These are phyloP conservation scores for Nymphaea thermarum DNA, from an alignment of 164 flowering plant species.

Conservation along the genomic window DNA sequence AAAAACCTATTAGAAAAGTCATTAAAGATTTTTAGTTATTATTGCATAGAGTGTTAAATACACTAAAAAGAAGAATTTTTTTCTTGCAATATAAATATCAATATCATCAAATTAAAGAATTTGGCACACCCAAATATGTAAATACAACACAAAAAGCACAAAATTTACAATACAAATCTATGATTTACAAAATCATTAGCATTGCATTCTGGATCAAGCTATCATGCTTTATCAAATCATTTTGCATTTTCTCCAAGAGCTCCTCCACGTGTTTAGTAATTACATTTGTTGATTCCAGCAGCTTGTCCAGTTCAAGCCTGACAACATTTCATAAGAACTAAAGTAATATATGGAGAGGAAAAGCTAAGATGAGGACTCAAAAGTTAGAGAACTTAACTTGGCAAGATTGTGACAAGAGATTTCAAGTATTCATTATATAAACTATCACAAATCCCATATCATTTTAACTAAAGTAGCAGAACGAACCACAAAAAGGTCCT, in stretches of 20 bases:
- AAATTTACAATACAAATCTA: no score
- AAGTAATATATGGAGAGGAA: neutral
- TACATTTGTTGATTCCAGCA: slow-evolving; percentile 74
- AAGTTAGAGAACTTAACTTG: no score
- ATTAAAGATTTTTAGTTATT: no score
- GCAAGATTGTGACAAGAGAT: neutral
- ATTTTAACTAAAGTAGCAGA: neutral
- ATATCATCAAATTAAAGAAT: no score
- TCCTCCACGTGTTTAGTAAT: slow-evolving; percentile 85
- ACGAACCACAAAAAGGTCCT: no score
- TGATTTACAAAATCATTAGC: no score
- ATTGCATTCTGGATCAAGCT: slow-evolving; percentile 33
- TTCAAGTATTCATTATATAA: neutral
- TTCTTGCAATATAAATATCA: no score
- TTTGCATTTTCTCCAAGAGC: slow-evolving; percentile 52
- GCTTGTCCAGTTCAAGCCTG: slow-evolving; percentile 97
- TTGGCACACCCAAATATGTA: no score
- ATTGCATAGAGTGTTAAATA: no score
- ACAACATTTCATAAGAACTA: slow-evolving; percentile 5
- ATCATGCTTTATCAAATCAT: slow-evolving; percentile 36
- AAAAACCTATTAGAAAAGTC: no score
- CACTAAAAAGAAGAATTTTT: no score
- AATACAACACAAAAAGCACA: no score
- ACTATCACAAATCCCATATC: neutral
- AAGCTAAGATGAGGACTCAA: neutral